phyloP scores from a whole-genome alignment of 1,139 yeast species.

The Pichia sp. region DNA sequence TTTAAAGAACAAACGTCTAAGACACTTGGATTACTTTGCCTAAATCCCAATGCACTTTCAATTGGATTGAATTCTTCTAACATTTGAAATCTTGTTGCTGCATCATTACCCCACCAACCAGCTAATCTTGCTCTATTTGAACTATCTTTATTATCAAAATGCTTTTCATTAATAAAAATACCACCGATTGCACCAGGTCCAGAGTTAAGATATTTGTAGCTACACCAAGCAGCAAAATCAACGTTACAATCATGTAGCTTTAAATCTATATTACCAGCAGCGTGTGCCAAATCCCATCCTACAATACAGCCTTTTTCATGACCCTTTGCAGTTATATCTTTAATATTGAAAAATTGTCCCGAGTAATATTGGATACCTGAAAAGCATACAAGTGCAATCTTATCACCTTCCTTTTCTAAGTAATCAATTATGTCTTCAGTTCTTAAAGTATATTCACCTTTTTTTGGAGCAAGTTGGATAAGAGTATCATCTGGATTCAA shows the following conservation, averaged over 20 bases:
- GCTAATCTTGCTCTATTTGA: conserved; percentile 61
- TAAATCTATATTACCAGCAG: conserved; percentile 79
- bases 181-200: conserved; percentile 95
- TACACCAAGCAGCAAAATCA: conserved; percentile 93
- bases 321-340: conserved; percentile 55
- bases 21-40: conserved; percentile 92
- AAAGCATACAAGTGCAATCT: conserved; percentile 66
- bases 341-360: conserved; percentile 79
- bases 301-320: conserved; percentile 52
- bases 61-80: conserved; percentile 72
- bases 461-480: conserved; percentile 54
- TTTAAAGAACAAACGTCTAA: conserved; percentile 69
- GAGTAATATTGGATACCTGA: conserved; percentile 92
- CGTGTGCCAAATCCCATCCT: conserved; percentile 97
- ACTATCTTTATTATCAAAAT: conserved; percentile 29
- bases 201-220: conserved; percentile 82
- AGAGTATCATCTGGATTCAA: conserved; percentile 49
- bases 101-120: conserved; percentile 97
- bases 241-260: conserved; percentile 79
- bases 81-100: conserved; percentile 70
- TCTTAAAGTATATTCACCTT: conserved; percentile 48
- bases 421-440: conserved; percentile 56
- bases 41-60: conserved; percentile 74
- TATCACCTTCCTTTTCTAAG: conserved; percentile 54
- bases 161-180: conserved; percentile 58